phyloP scores from a whole-genome alignment of 495 filamentous ascomycete genomes.

The Glonium stellatum region DNA sequence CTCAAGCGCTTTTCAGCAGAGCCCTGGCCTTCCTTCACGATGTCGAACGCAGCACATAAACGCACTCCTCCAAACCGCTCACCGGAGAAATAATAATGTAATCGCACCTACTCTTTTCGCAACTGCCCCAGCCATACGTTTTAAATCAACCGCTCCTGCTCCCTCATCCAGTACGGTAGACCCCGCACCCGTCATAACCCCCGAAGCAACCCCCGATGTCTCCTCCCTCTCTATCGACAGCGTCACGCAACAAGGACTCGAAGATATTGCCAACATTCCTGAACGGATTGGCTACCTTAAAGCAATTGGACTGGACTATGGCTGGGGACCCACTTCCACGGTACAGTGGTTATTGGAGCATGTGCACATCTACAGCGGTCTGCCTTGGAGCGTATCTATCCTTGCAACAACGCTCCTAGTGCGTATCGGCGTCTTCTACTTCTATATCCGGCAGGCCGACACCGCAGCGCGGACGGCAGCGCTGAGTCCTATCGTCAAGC shows the following conservation, averaged over 20 bases:
- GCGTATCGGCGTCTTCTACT: conserved; percentile 58
- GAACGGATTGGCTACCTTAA: conserved; percentile 78
- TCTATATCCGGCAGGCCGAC: conserved; percentile 54
- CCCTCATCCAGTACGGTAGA: neutral
- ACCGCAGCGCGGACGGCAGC: conserved; percentile 46
- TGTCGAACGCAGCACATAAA: neutral
- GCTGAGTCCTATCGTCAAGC: conserved; percentile 43
- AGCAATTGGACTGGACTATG: conserved; percentile 75
- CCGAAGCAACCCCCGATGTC: neutral
- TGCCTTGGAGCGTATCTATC: conserved; percentile 80
- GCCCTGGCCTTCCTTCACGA: neutral
- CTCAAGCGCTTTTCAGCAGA: neutral
- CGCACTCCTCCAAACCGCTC: neutral
- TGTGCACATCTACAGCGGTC: conserved; percentile 61
- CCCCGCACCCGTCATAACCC: neutral
- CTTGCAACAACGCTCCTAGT: conserved; percentile 54
- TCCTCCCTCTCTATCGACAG: neutral
- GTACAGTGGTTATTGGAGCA: conserved; percentile 75
- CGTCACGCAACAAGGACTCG: neutral
- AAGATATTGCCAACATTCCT: conserved; percentile 40
- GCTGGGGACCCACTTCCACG: conserved; percentile 63
- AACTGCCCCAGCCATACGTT: neutral
- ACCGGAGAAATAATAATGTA: neutral
- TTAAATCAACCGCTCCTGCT: neutral
- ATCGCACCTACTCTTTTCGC: neutral